Evolutionary conservation across 352 stramenopile genomes (phyloP), one percentile per base, ranked within the genome.

Genomic region (Globisporangium camurandrum): DNA sequence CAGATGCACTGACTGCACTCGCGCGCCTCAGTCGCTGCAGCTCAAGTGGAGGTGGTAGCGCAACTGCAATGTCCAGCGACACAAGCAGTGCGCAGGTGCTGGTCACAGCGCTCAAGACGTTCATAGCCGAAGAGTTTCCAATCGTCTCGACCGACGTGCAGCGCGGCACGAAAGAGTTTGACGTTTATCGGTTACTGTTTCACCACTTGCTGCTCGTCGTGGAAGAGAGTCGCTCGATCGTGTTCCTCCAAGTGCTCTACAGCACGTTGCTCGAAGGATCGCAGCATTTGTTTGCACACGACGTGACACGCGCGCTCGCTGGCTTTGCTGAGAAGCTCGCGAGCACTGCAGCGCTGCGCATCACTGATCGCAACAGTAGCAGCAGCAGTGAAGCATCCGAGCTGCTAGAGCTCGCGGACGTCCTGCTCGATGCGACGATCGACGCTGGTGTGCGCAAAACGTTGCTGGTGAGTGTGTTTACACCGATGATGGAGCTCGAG

Each of bases 111-210:
- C 40, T 90, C 1, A 41, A 68, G 17, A 38, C 26, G 14, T 85
- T 93, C 47, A 61, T 87, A 38, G 67, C 85, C 10, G 69, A 86
- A 23, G 76, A 89, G 31, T 90, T 93, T 49, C 82, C 79, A 4
- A 84, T 91, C 33, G 53, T 67, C 24, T 93, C 82, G n/a, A 65
- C 57, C 22, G 82, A 93, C 59, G 77, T 91, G 4, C 62, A 64
- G 5, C 50, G 48, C 31, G 73, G 69, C 1, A 78, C 79, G 5
- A 78, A 81, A 19, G 79, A 88, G 24, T 87, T 73, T 55, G 77
- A 86, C 49, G 54, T 82, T 0, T 91, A 82, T 38, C 51, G 50
- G 2, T 55, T 79, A 37, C 54, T 93, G 2, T 78, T 90, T 36
- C 42, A 39, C 2, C 67, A 76, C 23, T 40, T 89, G 16, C 50